Conservation (phyloP, 768 basidiomycete genomes). For the Leccinum barrowsii region DNA sequence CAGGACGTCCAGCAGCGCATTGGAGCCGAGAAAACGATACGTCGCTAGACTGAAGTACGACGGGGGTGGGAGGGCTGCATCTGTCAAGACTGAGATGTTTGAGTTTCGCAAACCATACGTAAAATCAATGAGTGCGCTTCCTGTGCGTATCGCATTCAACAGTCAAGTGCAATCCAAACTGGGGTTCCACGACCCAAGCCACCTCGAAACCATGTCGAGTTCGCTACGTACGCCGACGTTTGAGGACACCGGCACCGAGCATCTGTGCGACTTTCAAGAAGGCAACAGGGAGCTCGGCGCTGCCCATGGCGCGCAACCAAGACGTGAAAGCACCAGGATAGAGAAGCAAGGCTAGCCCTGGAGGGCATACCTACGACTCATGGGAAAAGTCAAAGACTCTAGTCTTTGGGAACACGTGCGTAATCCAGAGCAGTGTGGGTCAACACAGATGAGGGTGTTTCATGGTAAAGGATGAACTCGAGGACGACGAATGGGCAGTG, state of each 20-base stretch:
- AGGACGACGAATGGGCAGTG: constrained; percentile 31
- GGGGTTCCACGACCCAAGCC: constrained; percentile 25
- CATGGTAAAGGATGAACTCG: constrained; percentile 7
- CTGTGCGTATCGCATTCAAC: constrained; percentile 35
- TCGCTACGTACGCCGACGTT: constrained; percentile 51
- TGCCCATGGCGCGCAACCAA: constrained; percentile 53
- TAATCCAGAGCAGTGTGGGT: constrained; percentile 30
- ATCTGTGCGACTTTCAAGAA: constrained; percentile 14
- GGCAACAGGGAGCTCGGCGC: constrained; percentile 23
- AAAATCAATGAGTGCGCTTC: constrained; percentile 23
- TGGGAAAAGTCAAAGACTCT: constrained; percentile 43
- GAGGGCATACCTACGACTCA: constrained; percentile 17
- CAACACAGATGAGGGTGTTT: constrained; percentile 17
- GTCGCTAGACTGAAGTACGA: constrained; percentile 20
- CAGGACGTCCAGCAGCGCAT: constrained; percentile 14
- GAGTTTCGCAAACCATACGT: constrained; percentile 12
- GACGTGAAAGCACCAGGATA: constrained; percentile 53
- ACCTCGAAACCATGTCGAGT: constrained; percentile 51
- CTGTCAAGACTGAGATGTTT: constrained; percentile 20
- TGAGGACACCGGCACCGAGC: constrained; percentile 40
- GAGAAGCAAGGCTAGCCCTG: constrained; percentile 22
- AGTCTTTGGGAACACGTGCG: constrained; percentile 40
- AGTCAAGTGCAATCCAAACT: constrained; percentile 18
- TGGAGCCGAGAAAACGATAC: constrained; percentile 38
- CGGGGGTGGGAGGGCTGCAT: constrained; percentile 20